Conservation (phyloP, 495 filamentous ascomycete species). For the Pyrenula massariospora region DNA sequence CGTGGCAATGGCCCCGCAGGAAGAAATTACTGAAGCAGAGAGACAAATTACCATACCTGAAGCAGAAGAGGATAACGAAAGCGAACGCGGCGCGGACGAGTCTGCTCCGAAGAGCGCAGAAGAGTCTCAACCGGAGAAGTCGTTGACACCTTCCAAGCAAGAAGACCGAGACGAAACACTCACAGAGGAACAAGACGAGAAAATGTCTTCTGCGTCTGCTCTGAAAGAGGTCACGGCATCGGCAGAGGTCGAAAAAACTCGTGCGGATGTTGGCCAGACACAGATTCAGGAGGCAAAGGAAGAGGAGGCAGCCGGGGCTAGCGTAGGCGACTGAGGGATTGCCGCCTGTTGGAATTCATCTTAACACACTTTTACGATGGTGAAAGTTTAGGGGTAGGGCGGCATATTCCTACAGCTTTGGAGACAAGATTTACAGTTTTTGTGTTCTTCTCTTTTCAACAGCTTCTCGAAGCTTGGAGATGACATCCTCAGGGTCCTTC, state of each 20-base stretch:
- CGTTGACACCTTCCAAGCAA: slow-evolving; percentile 25
- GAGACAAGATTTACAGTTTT: neutral
- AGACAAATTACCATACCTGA: slow-evolving; percentile 27
- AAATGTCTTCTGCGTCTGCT: neutral
- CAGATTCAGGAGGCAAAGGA: slow-evolving; percentile 17
- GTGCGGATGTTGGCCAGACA: slow-evolving; percentile 1
- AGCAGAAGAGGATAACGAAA: slow-evolving; percentile 11
- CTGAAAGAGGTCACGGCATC: neutral
- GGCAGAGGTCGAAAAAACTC: neutral
- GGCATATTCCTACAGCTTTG: too few relatives aligned
- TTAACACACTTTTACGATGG: neutral
- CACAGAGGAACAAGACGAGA: slow-evolving; percentile 7
- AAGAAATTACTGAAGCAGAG: slow-evolving; percentile 26
- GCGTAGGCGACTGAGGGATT: slow-evolving; percentile 16
- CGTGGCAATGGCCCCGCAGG: slow-evolving; percentile 22
- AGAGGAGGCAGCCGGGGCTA: slow-evolving; percentile 13
- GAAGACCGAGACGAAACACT: slow-evolving; percentile 15
- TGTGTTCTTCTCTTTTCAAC: slow-evolving; percentile 49
- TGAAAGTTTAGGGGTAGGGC: neutral
- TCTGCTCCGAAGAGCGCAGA: slow-evolving; percentile 9
- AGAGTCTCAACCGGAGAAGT: slow-evolving; percentile 4
- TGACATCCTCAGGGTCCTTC: slow-evolving; percentile 73
- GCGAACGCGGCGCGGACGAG: slow-evolving; percentile 17
- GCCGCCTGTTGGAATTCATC: slow-evolving; percentile 3
- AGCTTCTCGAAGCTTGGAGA: slow-evolving; percentile 61